Evolutionary conservation across 169 alveolate genomes (phyloP).

Genomic region (Eimeria acervulina): DNA sequence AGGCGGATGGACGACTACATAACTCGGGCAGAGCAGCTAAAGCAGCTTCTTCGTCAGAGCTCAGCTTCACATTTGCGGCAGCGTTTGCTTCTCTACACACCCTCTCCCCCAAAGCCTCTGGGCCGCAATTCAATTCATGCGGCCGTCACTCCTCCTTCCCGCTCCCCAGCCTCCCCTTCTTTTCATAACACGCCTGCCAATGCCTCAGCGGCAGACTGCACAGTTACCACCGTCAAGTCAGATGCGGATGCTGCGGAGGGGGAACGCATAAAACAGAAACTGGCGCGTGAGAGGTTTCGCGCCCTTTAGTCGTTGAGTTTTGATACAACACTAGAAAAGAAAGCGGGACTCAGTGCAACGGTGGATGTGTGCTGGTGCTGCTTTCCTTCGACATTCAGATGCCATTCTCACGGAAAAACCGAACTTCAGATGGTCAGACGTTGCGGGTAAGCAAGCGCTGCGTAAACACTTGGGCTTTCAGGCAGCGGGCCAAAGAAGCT

Average conservation of each 20-base stretch:
- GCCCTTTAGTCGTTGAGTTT: background rate
- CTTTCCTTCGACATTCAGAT: conserved; percentile 43
- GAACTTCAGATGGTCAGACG: conserved; percentile 94
- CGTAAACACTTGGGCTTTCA: background rate
- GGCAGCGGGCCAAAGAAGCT: background rate
- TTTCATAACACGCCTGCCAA: conserved; percentile 43
- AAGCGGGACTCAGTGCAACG: background rate
- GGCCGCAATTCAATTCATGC: background rate
- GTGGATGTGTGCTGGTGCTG: background rate
- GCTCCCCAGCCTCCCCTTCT: conserved; percentile 65
- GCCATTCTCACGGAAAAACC: conserved; percentile 92
- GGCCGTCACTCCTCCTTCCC: conserved; percentile 8
- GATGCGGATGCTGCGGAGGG: conserved; percentile 81
- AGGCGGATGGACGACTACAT: conserved; percentile 84
- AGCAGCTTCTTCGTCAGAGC: conserved; percentile 57
- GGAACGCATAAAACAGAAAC: conserved; percentile 80
- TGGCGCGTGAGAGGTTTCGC: conserved; percentile 54
- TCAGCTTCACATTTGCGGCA: background rate
- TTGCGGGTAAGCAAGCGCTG: conserved; percentile 88
- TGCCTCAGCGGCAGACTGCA: conserved; percentile 34
- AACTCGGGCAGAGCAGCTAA: conserved; percentile 85
- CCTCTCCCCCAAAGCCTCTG: conserved; percentile 40
- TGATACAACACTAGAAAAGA: background rate
- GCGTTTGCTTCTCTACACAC: conserved; percentile 33
- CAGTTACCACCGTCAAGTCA: conserved; percentile 34